Percentiles rank a stretch among this genome's conserved stretches.
Conservation (phyloP, 768 basidiomycete genomes). For the Lactarius sp. region DNA sequence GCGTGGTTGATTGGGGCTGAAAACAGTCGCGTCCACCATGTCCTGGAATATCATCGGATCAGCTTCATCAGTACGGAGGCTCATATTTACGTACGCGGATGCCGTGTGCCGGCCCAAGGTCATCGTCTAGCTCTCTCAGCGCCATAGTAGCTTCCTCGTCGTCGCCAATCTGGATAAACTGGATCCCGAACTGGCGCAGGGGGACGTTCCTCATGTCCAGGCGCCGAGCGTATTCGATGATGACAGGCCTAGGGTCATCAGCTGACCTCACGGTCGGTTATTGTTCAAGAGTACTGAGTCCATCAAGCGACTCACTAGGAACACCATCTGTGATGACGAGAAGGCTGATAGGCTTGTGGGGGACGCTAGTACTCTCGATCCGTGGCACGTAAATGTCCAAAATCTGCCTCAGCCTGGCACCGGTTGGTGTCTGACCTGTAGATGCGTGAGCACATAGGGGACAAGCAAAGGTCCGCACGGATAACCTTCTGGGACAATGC, state of each 20-base stretch:
- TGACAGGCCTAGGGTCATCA: constrained; percentile 26
- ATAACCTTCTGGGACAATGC: constrained; percentile 18
- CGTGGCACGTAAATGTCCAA: constrained; percentile 36
- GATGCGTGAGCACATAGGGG: constrained; percentile 20
- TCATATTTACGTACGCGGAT: constrained; percentile 17
- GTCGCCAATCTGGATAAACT: constrained; percentile 41
- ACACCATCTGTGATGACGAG: constrained; percentile 40
- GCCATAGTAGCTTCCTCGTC: constrained; percentile 31
- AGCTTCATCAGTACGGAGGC: not conserved
- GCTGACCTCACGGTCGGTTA: constrained; percentile 11
- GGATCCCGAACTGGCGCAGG: constrained; percentile 34
- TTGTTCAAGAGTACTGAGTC: not conserved
- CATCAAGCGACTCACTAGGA: constrained; percentile 33
- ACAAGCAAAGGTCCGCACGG: too few relatives aligned
- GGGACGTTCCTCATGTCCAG: constrained; percentile 34
- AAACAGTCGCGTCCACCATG: constrained; percentile 22
- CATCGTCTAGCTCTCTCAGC: constrained; percentile 27
- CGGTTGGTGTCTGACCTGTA: constrained; percentile 37
- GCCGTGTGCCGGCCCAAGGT: constrained; percentile 13
- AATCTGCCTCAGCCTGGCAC: constrained; percentile 36
- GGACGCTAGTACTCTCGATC: constrained; percentile 30
- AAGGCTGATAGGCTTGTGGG: constrained; percentile 36
- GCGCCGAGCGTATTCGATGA: constrained; percentile 25
- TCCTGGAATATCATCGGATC: constrained; percentile 9
- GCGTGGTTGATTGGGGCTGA: constrained; percentile 16